These are phyloP conservation scores for Westerdykella sp. DNA, from an alignment of 2,329 filamentous ascomycete genomes.

Conservation along the genomic window DNA sequence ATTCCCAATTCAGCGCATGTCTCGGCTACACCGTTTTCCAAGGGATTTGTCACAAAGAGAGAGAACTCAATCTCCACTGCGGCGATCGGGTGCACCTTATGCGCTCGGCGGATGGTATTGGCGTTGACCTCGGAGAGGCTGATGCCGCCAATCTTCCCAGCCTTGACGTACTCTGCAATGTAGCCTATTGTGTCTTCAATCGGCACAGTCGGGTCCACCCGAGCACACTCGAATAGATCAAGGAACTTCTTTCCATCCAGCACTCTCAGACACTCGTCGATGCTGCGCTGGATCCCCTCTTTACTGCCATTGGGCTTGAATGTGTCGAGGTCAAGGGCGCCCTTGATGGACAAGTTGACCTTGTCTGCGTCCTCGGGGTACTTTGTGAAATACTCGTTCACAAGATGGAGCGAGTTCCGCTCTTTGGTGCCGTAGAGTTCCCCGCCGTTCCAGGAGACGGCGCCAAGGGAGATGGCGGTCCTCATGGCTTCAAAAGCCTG, in stretches of 20 bases:
- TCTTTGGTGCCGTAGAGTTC: constrained; percentile 45
- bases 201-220: constrained; percentile 40
- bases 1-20: constrained; percentile 59
- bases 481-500: constrained; percentile 44
- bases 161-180: constrained; percentile 37
- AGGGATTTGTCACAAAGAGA: constrained; percentile 51
- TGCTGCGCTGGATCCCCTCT: constrained; percentile 39
- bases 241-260: constrained; percentile 45
- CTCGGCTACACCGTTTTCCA: constrained; percentile 52
- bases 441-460: constrained; percentile 48
- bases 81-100: constrained; percentile 50
- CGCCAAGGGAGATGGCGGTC: constrained; percentile 36
- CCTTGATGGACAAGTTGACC: constrained; percentile 49
- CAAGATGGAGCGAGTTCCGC: constrained; percentile 44
- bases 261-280: constrained; percentile 42
- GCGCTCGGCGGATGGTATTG: constrained; percentile 43
- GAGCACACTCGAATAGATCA: constrained; percentile 45
- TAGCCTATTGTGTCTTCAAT: constrained; percentile 42
- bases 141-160: constrained; percentile 43
- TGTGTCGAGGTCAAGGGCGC: constrained; percentile 34
- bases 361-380: constrained; percentile 47
- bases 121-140: constrained; percentile 43
- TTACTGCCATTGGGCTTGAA: constrained; percentile 37
- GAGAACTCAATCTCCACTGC: constrained; percentile 58
- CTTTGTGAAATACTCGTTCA: constrained; percentile 47